Evolutionary conservation across 495 filamentous ascomycete genomes (phyloP).

Genomic region (Aspergillus haitiensis): DNA sequence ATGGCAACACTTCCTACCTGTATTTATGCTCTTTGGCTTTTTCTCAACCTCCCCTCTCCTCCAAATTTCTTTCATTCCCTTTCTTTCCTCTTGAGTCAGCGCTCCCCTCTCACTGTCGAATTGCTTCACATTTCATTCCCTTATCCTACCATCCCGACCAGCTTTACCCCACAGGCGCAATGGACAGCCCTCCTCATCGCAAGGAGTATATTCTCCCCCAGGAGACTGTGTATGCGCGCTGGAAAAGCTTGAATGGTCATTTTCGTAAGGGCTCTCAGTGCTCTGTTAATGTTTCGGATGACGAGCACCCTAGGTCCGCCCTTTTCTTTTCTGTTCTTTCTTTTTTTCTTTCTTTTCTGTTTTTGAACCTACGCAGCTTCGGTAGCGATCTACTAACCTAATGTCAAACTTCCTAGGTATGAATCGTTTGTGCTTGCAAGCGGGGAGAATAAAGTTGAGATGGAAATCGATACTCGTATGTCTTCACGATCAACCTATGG

Average conservation of each 20-base stretch:
- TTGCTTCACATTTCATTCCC: too few species aligned
- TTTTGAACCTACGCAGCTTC: not conserved
- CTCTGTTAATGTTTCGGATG: conserved; percentile 27
- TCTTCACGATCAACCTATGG: conserved; percentile 13
- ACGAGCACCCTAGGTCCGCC: conserved; percentile 30
- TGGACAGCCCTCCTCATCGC: not conserved
- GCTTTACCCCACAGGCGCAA: too few species aligned
- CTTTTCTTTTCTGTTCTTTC: conserved; percentile 3
- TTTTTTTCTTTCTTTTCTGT: conserved; percentile 1
- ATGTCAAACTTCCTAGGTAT: conserved; percentile 57
- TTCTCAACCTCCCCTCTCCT: not conserved
- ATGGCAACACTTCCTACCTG: not conserved
- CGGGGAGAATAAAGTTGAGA: conserved; percentile 89
- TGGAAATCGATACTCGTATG: conserved; percentile 83
- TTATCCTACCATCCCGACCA: too few species aligned
- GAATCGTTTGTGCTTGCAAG: conserved; percentile 84
- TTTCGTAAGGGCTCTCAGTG: conserved; percentile 24
- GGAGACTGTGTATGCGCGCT: conserved; percentile 26
- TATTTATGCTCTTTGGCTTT: not conserved
- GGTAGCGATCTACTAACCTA: conserved; percentile 20
- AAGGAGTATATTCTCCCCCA: conserved; percentile 20
- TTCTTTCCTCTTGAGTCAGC: not conserved
- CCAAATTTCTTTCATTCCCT: not conserved
- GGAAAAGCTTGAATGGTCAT: conserved; percentile 8
- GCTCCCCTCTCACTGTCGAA: too few species aligned